Base-by-base conservation (phyloP, 108 stramenopile species). In the Fistulifera pelliculosa region DNA sequence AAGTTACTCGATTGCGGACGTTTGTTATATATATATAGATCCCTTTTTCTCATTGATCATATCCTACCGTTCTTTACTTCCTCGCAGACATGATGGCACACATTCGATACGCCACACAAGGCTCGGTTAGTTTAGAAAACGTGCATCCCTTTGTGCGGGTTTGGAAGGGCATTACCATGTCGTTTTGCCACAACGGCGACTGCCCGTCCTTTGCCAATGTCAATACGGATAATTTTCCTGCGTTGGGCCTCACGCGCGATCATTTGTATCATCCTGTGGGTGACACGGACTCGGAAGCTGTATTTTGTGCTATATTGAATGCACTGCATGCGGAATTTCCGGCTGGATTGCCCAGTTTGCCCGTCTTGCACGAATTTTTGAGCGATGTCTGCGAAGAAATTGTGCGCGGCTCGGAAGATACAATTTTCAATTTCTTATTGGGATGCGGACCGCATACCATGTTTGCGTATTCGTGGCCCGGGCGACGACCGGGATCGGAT, bases 181-280 rank as follows among this genome's bases (percentile, higher is more conserved):
- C 68, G 13, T 95, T 93, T 72, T 83, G 85, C 21, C 90, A 93
- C 71, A 95, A 93, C 58, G 92, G 92, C n/a, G 90, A 95, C 13
- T 79, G 93, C 41, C 87, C 94, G 1, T 79, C 73, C 42, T 88
- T 76, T 40, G 65, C 45, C 17, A 49, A 61, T 12, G 64, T 62
- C 39, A 28, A 58, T 21, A 38, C 21, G 15, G 27, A 26, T 0
- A 38, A 50, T 26, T 6, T 60, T 39, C 8, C 47, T 39, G 22
- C 24, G 24, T 42, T 59, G 45, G 27, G 18, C 24, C 18, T 66
- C 18, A 60, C 58, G 16, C 47, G 47, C 23, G 49, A 66, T 35
- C 44, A 25, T 5, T 61, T 59, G n/a, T 81, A 73, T 52, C 54
- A 73, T 48, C 81, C 94, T 12, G 77, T 95, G 28, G 94, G 94